Evolutionary conservation across 352 stramenopile species (phyloP), one percentile per base, ranked within the genome.

Genomic region (Globisporangium apiculatum): DNA sequence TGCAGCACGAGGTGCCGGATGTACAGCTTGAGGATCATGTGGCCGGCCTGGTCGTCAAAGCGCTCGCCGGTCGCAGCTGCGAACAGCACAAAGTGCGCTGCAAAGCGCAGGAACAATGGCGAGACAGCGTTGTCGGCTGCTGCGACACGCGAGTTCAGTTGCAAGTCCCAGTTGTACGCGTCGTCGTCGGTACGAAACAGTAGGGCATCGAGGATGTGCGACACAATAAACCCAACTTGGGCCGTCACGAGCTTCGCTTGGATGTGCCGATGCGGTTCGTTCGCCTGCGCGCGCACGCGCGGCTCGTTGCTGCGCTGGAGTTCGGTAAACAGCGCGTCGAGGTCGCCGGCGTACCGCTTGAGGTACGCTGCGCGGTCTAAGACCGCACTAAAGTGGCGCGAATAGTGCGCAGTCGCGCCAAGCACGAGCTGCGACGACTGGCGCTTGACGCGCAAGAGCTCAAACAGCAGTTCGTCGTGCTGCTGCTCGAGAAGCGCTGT

Each of bases 1-100:
- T 91, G 81, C 66, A 91, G 86, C 35, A 91, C 78, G 18, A 94
- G 60, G 53, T 94, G 81, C 0, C 85, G 79, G 58, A 94, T 87
- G 56, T 94, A 94, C 17, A 79, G 58, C 62, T 92, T 92, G 14
- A 91, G 49, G 61, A 92, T 89, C 70, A 89, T 88, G 61, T 92
- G 78, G 17, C 75, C 75, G 3, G 79, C 74, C 38, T 73, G 61
- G 37, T 79, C 71, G 48, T 91, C 77, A 45, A 88, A 87, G 7
- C 61, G 65, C 50, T 92, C 80, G 8, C 75, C 79, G 40, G 83
- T 92, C 58, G 84, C 86, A 17, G 61, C 58, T 6, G 83, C 72
- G 37, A 93, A 91, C 43, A 91, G 68, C 15, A 91, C 72, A 51
- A 94, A 91, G 60, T 94, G 85, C 3, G 77, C 80, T 0, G 79